Evolutionary conservation across 2,329 filamentous ascomycete genomes (phyloP).

Genomic region (Colletotrichum tanaceti): DNA sequence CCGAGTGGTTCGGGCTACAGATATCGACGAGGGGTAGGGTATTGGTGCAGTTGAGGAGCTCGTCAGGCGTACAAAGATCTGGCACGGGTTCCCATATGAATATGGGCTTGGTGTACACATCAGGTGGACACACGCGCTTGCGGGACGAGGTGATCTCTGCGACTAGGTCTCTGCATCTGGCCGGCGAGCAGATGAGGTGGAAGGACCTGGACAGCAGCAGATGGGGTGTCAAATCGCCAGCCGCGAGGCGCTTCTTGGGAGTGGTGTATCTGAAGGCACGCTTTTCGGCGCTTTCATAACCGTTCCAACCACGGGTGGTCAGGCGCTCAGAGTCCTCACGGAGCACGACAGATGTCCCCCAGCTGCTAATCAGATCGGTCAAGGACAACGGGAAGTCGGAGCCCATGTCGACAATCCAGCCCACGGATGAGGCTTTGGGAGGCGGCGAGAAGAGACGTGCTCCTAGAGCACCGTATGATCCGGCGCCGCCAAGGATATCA

Average conservation of each 20-base stretch:
- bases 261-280: constrained; percentile 88
- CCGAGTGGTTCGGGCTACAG: constrained; percentile 84
- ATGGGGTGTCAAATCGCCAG: constrained; percentile 72
- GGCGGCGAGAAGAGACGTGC: constrained; percentile 86
- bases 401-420: constrained; percentile 92
- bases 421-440: constrained; percentile 73
- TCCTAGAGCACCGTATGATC: constrained; percentile 86
- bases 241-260: constrained; percentile 84
- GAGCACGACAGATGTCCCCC: constrained; percentile 80
- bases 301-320: constrained; percentile 94
- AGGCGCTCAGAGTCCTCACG: constrained; percentile 73
- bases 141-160: constrained; percentile 73
- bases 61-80: constrained; percentile 81
- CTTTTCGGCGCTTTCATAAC: constrained; percentile 77
- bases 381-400: constrained; percentile 83
- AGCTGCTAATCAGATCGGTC: constrained; percentile 72
- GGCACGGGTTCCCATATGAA: constrained; percentile 98
- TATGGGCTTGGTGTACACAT: constrained; percentile 67
- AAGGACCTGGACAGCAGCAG: constrained; percentile 81
- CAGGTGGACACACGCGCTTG: constrained; percentile 52
- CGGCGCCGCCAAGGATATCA: constrained; percentile 88
- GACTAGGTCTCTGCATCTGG: constrained; percentile 81
- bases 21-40: constrained; percentile 71
- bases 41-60: constrained; percentile 73
- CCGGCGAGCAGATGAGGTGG: constrained; percentile 86